A percentile compares a stretch with the other conserved stretches of the same genome.
These are phyloP conservation scores for Solanum hybrid DNA, from an alignment of 305 asterid genomes.

Conservation along the genomic window DNA sequence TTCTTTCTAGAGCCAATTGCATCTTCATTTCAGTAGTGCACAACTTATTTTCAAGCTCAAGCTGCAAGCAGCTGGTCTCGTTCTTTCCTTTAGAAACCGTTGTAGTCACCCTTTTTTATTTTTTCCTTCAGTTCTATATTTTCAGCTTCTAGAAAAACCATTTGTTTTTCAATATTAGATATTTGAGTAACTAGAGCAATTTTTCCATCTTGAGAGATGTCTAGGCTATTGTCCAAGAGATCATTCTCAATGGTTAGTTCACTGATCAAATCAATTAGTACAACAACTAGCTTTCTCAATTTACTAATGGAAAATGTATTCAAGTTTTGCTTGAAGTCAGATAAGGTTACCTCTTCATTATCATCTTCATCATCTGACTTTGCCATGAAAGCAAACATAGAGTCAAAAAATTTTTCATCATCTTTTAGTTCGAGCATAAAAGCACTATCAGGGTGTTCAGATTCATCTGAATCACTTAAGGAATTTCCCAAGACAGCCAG, in stretches of 20 bases:
- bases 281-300: neutral
- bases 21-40: neutral
- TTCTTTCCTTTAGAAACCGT: neutral
- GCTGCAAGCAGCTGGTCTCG: neutral
- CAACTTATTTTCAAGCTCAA: neutral
- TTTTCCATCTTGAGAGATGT: neutral
- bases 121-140: neutral
- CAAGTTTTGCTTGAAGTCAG: neutral
- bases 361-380: neutral
- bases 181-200: neutral
- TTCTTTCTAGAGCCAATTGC: neutral
- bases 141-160: neutral
- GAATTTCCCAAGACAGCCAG: neutral
- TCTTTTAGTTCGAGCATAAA: neutral
- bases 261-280: neutral
- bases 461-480: neutral
- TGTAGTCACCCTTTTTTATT: neutral
- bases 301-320: neutral
- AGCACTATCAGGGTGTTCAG: neutral
- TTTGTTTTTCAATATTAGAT: too few relatives aligned
- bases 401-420: neutral
- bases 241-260: neutral
- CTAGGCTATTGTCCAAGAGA: neutral
- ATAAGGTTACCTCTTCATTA: neutral
- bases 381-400: neutral